Percentiles rank a stretch among this genome's conserved stretches.
Conservation (phyloP, 192 early-diverging fungal species). For the Pilaira anomala region DNA sequence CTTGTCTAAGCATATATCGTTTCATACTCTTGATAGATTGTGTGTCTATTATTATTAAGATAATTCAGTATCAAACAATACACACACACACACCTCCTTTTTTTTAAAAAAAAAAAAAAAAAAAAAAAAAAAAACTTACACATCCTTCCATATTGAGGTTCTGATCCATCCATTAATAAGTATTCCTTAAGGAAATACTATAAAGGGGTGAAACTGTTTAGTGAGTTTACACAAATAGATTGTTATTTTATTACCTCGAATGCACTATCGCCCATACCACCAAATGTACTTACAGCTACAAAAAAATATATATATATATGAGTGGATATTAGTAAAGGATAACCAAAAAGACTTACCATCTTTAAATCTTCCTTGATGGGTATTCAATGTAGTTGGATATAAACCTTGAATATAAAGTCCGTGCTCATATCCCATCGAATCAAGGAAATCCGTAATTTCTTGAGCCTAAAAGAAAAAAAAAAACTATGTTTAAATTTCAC, state of each 20-base stretch:
- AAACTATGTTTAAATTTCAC: not conserved
- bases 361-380: conserved; percentile 20
- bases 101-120: no score
- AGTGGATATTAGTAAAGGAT: no score
- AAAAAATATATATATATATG: not conserved
- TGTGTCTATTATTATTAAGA: conserved; percentile 26
- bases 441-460: conserved; percentile 24
- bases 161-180: conserved; percentile 38
- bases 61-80: not conserved
- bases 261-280: conserved; percentile 51
- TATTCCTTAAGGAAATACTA: conserved; percentile 61
- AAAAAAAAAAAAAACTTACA: conserved; percentile 27
- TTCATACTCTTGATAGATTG: conserved; percentile 35
- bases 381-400: conserved; percentile 57
- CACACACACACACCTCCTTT: not conserved
- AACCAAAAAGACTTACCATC: conserved; percentile 19
- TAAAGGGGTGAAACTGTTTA: not conserved
- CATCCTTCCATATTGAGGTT: conserved; percentile 35
- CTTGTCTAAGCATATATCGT: conserved; percentile 24
- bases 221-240: no score
- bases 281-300: conserved; percentile 30
- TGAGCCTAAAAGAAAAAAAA: conserved; percentile 27
- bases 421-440: conserved; percentile 26
- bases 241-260: conserved; percentile 58
- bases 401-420: conserved; percentile 51